phyloP scores from a whole-genome alignment of 1,284 basidiomycete genomes.

The Ustilago bromivora region DNA sequence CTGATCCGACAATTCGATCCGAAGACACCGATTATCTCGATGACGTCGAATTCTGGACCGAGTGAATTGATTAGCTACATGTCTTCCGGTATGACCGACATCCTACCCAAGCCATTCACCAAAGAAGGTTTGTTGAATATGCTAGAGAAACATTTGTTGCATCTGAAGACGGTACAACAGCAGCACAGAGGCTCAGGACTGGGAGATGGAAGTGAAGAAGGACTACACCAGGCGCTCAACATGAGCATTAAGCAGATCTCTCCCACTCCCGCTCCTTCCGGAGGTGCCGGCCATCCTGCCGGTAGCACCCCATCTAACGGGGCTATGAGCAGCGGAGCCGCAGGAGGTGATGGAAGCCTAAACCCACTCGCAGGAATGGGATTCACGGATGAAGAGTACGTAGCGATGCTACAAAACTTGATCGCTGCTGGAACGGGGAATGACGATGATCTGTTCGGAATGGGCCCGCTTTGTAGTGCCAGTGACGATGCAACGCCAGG shows the following conservation, averaged over 20 bases:
- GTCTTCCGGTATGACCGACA: conserved; percentile 92
- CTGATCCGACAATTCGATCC: conserved; percentile 93
- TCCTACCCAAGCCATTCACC: conserved; percentile 96
- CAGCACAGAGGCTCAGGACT: conserved; percentile 14
- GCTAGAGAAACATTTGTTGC: conserved; percentile 95
- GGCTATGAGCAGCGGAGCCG: conserved; percentile 7
- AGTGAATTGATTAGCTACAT: conserved; percentile 93
- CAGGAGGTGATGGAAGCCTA: conserved; percentile 28
- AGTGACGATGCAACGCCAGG: not conserved
- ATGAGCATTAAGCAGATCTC: conserved; percentile 14
- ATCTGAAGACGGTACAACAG: conserved; percentile 86
- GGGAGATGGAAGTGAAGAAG: conserved; percentile 3
- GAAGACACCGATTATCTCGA: conserved; percentile 94
- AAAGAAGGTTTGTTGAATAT: conserved; percentile 89
- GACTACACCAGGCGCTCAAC: not conserved
- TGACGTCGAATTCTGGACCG: conserved; percentile 93
- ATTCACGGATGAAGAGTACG: conserved; percentile 65
- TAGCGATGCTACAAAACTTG: conserved; percentile 64
- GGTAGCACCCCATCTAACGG: conserved; percentile 1
- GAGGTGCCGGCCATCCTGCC: not conserved
- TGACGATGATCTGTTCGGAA: conserved; percentile 38
- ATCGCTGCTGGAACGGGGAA: conserved; percentile 51
- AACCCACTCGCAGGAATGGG: conserved; percentile 65
- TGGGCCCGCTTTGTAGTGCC: not conserved
- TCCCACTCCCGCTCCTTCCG: conserved; percentile 4